Base-by-base conservation (phyloP, 768 basidiomycete species). In the Leucocoprinus leucothites region DNA sequence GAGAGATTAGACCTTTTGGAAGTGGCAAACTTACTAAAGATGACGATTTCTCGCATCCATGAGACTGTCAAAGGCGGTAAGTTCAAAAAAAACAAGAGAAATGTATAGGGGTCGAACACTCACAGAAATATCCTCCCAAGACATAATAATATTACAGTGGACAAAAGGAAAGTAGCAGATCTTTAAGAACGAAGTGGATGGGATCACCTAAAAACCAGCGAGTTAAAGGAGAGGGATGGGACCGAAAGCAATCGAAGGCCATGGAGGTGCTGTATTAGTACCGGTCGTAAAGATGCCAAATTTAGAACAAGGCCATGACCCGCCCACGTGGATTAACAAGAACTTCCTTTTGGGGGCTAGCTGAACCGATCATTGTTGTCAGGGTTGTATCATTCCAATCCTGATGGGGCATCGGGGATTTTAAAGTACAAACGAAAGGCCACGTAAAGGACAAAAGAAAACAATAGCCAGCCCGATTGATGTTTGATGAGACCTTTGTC, bases 21-120 rank as follows among this genome's bases (percentile, higher is more conserved):
- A 11, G 4, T 4, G 11, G 13, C 25, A 25, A 28, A 58, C 66
- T 55, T 48, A 69, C 67, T 41, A 67, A 45, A 48, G 56, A 59
- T 26, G 58, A 60, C 14, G 65, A 59, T 50, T 67, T 64, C 53
- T 67, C 65, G 43, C 61, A 57, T 11, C 60, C 63, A 46, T 63
- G 64, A 58, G 59, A 58, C 47, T 57, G 40, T 31, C 31, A 49
- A 54, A 46, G 19, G 48, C 24, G 40, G 57, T 63, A 31, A 56
- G 54, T 43, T 44, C 34, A 21, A 48, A 26, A 21, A 42, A 43
- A 38, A 3, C 14, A 5, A 38, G 24, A 44, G 13, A 11, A 43
- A 38, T 43, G 48, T 16, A 46, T n/a, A 19, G 14, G 13, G 31
- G 25, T 4, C 26, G 24, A 43, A n/a, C 19, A 35, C 54, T 49